These are phyloP conservation scores for Colletotrichum orbiculare DNA, from an alignment of 2,329 filamentous ascomycete species.

Conservation along the genomic window DNA sequence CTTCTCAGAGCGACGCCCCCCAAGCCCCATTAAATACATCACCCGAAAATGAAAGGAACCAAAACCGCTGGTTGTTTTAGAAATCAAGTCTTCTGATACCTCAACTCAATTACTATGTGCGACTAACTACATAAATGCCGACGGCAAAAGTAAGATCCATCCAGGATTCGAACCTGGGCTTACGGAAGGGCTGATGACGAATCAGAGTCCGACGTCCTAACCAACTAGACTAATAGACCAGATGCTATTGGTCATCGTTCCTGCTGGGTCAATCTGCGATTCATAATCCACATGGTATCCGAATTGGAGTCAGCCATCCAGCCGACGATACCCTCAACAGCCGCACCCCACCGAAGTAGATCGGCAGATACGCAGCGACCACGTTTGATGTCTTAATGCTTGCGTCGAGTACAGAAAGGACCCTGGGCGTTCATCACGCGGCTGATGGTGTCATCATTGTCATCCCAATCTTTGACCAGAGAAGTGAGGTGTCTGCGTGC, in stretches of 20 bases:
- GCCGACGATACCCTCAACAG: not conserved
- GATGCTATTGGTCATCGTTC: not conserved
- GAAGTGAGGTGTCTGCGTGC: constrained; percentile 48
- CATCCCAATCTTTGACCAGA: constrained; percentile 53
- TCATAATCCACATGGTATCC: not conserved
- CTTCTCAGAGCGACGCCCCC: too few species aligned
- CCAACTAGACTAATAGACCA: constrained; percentile 38
- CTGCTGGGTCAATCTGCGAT: rapidly evolving
- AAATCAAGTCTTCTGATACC: not conserved
- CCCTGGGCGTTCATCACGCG: constrained; percentile 48
- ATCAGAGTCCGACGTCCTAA: constrained; percentile 37
- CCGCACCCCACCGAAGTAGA: not conserved
- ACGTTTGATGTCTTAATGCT: constrained; percentile 1
- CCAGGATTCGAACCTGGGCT: constrained; percentile 37
- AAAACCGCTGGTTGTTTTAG: not conserved
- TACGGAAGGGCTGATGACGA: constrained; percentile 23
- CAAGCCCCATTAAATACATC: constrained; percentile 12
- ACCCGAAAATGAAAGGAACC: not conserved
- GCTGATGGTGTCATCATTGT: constrained; percentile 51
- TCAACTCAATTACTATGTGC: rapidly evolving
- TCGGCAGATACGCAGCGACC: not conserved
- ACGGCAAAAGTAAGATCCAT: constrained; percentile 17
- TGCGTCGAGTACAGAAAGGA: constrained; percentile 40
- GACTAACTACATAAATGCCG: not conserved
- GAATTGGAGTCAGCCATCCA: not conserved